Conservation (phyloP, 2,329 filamentous ascomycete genomes). For the Teratosphaeria gauchensis region DNA sequence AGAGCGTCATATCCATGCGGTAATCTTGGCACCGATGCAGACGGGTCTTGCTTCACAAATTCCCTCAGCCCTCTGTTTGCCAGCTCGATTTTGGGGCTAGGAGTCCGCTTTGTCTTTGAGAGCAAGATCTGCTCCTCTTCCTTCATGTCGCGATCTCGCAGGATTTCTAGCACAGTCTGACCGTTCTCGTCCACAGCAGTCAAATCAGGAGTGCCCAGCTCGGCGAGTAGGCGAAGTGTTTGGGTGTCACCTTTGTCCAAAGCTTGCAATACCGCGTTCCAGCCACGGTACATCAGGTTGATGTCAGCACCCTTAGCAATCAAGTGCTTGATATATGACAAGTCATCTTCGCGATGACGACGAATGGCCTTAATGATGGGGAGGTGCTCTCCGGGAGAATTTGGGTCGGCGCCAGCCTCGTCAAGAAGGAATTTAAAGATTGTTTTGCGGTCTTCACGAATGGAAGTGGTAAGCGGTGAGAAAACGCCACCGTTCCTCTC, state of each 20-base stretch:
- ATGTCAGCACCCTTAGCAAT: constrained; percentile 56
- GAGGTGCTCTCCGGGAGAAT: constrained; percentile 59
- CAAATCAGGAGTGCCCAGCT: constrained; percentile 43
- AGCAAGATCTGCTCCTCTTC: constrained; percentile 30
- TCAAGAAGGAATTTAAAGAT: constrained; percentile 54
- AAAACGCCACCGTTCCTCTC: constrained; percentile 66
- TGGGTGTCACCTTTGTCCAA: constrained; percentile 52
- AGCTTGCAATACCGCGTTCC: constrained; percentile 57
- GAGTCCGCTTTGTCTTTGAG: neutral
- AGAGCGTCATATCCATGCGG: neutral
- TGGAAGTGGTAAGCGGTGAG: constrained; percentile 57
- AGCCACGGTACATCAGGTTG: constrained; percentile 57
- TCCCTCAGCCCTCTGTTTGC: constrained; percentile 1
- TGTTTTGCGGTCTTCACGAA: constrained; percentile 52
- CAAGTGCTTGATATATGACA: constrained; percentile 53
- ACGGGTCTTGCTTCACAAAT: neutral
- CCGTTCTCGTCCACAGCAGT: constrained; percentile 46
- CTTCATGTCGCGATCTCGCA: constrained; percentile 48
- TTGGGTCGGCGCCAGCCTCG: constrained; percentile 54
- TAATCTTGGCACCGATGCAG: neutral
- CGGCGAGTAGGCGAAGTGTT: constrained; percentile 44
- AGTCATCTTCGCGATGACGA: constrained; percentile 46
- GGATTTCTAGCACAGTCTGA: constrained; percentile 48
- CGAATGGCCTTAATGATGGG: constrained; percentile 62
- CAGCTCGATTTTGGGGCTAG: neutral